Evolutionary conservation across 73 alveolate genomes (phyloP), one percentile per base, ranked within the genome.

Genomic region (Tetrahymena malaccensis): DNA sequence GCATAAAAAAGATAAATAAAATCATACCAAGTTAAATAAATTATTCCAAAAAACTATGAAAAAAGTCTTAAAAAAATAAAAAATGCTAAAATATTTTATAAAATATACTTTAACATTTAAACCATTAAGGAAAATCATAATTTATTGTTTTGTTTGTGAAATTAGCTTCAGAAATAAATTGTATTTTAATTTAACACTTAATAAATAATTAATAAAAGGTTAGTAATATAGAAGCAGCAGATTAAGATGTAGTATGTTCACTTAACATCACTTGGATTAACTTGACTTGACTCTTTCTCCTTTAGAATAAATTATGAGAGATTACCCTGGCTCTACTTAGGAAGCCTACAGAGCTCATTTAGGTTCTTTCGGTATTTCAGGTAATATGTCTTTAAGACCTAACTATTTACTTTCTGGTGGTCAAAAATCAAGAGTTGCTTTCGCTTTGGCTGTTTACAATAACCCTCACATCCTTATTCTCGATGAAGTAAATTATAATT

Each of bases 381-480:
- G 99, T 27, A 98, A 99, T 97, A 95, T 99, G 84, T 44, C 96
- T 57, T 95, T 97, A 94, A 94, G 97, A 94, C 99, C 99, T 8
- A 97, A 98, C 97, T 99, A 99, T 97, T 96, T 99, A 55, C 97
- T 99, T 94, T 98, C 99, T 35, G 99, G 99, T 94, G 99, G 99
- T 12, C 99, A 99, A 97, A 99, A 99, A 98, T 96, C 99, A 40
- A 97, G 99, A 97, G 99, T 99, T n/a, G 99, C 99, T 43, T 97
- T 99, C 94, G 99, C 99, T 16, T 96, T 99, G 97, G 98, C 99
- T 55, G 99, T 99, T 96, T 98, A 98, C 98, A 97, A 96, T 85
- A 98, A 99, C 96, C 99, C 99, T 25, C 99, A 99, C 96, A 98
- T 99, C 55, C 97, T 99, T 94, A 96, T 99, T 94, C 96, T 99